Conservation (phyloP, 225 moss, liverwort and hornwort species). For the Asterella californica region DNA sequence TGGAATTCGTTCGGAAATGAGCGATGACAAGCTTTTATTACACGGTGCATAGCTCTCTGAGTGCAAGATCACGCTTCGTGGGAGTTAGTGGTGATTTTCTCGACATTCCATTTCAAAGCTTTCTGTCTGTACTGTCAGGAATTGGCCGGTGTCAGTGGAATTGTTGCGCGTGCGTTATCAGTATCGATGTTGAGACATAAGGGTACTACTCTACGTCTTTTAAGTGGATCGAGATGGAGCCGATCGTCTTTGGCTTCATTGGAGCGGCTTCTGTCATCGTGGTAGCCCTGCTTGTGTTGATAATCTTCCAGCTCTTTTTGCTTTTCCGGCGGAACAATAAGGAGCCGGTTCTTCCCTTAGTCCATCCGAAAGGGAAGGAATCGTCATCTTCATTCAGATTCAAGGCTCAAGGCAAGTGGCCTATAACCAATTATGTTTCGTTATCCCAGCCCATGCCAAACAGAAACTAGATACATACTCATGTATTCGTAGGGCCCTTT, state of each 20-base stretch:
- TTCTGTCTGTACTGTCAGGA: background rate
- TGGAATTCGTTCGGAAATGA: background rate
- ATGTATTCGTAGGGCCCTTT: background rate
- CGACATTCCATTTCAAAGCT: background rate
- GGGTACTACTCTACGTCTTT: too few relatives aligned
- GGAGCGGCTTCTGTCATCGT: constrained; percentile 42
- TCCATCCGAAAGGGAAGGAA: constrained; percentile 40
- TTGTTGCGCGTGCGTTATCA: background rate
- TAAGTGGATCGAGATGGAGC: constrained; percentile 26
- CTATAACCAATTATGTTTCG: background rate
- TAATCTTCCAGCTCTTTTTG: constrained; percentile 25
- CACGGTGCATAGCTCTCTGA: background rate
- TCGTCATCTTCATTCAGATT: constrained; percentile 24
- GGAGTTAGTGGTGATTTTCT: background rate
- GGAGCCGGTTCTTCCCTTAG: constrained; percentile 34
- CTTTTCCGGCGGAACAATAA: constrained; percentile 36
- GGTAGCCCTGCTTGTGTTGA: constrained; percentile 30
- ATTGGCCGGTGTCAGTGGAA: constrained; percentile 5
- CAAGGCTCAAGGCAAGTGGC: constrained; percentile 27
- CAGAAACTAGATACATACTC: background rate
- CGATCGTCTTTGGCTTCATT: constrained; percentile 41
- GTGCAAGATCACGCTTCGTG: background rate
- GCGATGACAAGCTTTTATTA: background rate
- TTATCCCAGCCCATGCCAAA: background rate
- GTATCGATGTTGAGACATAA: constrained; percentile 18